Evolutionary conservation across 345 rosid species (phyloP), one percentile per base, ranked within the genome.

Genomic region (Pseudoturritis turrita): DNA sequence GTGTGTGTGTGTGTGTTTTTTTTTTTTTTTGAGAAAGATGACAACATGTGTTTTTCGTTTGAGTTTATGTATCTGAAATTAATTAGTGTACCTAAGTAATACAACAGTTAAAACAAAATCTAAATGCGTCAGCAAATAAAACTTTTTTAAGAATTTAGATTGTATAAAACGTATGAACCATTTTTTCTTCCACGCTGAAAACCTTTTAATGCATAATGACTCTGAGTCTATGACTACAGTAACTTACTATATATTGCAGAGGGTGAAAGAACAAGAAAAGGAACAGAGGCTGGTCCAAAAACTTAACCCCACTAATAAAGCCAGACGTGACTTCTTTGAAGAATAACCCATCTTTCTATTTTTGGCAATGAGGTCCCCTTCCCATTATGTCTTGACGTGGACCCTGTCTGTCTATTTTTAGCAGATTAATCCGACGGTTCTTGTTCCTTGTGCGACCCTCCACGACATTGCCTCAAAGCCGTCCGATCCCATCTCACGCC

Each of bases 351-450:
- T 69, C 59, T 75, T 75, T 75, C 79, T 69, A 69, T 75, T 75
- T 75, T 53, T 1, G 65, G 79, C 6, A 44, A 62, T 13, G 10
- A 36, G 70, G 79, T 69, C 79, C 74, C 37, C 26, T 68, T 62
- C 79, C 45, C 79, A 75, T 75, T 53, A 62, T 19, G 65, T 53
- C 58, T 75, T 75, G 75, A 75, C 33, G 53, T 75, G 64, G 74
- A 75, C 79, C 75, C 50, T 62, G 70, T 68, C 64, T 39, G 59
- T 47, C 79, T 75, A 69, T 45, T 10, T 36, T 36, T 54, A 75
- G 79, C 17, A 75, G 5, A 17, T 69, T 25, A 35, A 75, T 75
- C 79, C 10, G 25, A 75, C 75, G 75, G 65, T 45, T 44, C 51
- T 40, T 44, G n/a, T 12, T 36, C 13, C 17, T 44, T 75, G 57